Base-by-base conservation (phyloP, 345 rosid genomes). In the Rhodamnia rubescens region DNA sequence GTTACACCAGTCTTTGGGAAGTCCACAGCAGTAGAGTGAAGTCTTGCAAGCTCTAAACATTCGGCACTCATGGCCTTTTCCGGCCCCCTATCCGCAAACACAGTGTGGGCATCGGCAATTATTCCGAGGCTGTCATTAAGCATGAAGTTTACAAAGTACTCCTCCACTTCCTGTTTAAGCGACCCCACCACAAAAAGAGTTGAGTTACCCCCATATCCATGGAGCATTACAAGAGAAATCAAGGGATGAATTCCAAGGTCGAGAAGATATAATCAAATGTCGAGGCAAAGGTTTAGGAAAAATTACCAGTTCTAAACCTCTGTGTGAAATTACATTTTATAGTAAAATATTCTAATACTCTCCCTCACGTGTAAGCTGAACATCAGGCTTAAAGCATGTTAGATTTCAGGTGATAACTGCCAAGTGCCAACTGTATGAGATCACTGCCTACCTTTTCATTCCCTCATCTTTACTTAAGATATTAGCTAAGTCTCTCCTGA, bases 1-100 rank as follows among this genome's bases (percentile, higher is more conserved):
- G 95, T 91, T 20, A 93, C 90, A 40, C 95, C 95, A 52, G 95
- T 92, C 86, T 93, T 93, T 13, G 93, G 93, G 86, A 93, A 93
- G 86, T 93, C 95, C 26, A 93, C 93, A 0, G 93, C 95, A 78
- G 89, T 85, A 16, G 95, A 93, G 82, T 88, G 90, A 74, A 88
- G 82, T 36, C 44, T 56, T 4, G 95, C 93, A 29, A 93, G 93
- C 80, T 89, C 84, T 56, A 92, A 2, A 52, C 95, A 93, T 40
- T 85, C 87, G 3, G 11, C 0, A 80, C 93, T 90, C 92, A 90
- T 88, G 59, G 95, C 93, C 86, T 87, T 91, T 12, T 0, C 4
- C 15, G 26, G 85, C 78, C 88, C 89, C 86, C 69, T 84, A 82
- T 93, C 95, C 8, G 95, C 93, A 88, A 89, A 89, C 49, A 74